Base-by-base conservation (phyloP, 2,329 filamentous ascomycete species). In the Pseudogymnoascus sp. region DNA sequence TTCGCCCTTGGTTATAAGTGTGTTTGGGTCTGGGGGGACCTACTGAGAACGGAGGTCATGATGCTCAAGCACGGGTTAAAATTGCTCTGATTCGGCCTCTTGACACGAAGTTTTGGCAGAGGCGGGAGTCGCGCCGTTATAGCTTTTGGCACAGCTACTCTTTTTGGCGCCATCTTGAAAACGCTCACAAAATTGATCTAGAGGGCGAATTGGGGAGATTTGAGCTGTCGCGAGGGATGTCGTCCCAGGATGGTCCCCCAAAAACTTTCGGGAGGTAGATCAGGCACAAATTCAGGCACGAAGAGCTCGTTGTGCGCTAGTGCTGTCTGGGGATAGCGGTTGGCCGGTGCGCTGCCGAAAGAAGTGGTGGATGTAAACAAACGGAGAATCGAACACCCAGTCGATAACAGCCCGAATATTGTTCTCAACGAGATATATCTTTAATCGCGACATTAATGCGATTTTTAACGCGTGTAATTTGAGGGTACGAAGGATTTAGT, bases 31-130 rank as follows among this genome's bases (percentile, higher is more conserved):
- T 36, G 31, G 39, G 10, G 29, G 4, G 8, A 73, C 79, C 60
- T 81, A 88, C 86, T 85, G 69, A 88, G 74, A 69, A 88, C 83
- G 60, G 83, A 82, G 59, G 80, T 81, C 87, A 90, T 89, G 48
- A 86, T 77, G 13, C 81, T 80, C 59, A 87, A 72, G 70, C 87
- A 90, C 61, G 86, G 83, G 71, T 87, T 88, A 65, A 76, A 74
- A 69, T 85, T 80, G 66, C 82, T 76, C 68, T 82, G 78, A 69
- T 88, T 85, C 59, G 87, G 86, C 67, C 82, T 79, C 67, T 83
- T 81, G 59, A 90, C 80, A 69, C 84, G 83, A 63, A 90, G 80
- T 70, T 86, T 84, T 4, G 78, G 81, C 2, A 86, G 77, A 18
- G 83, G 83, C 37, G 83, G 83, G 12, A 86, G 77, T 60, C 70